These are phyloP conservation scores for Exophiala mesophila DNA, from an alignment of 2,329 filamentous ascomycete genomes.

Conservation along the genomic window DNA sequence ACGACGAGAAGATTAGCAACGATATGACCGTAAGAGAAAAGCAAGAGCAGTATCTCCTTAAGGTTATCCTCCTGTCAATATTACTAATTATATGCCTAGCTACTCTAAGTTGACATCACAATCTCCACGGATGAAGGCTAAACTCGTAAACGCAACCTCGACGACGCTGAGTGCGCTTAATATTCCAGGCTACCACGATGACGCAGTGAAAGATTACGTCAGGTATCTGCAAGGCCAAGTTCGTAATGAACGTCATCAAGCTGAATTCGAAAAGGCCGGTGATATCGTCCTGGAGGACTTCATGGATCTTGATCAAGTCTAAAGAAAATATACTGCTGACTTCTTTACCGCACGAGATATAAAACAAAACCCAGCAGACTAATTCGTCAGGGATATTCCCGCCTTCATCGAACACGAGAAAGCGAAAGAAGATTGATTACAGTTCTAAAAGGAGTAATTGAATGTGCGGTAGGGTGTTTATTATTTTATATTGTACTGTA, in stretches of 20 bases:
- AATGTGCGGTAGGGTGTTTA: not conserved
- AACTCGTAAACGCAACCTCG: not conserved
- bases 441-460: not conserved
- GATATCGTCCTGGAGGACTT: not conserved
- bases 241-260: not conserved
- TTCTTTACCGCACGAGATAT: slow-evolving; percentile 1
- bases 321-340: not conserved
- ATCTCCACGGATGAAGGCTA: not conserved
- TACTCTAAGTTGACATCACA: not conserved
- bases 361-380: not conserved
- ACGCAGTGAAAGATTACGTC: not conserved
- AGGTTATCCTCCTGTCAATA: slow-evolving; percentile 1
- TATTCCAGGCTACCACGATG: not conserved
- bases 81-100: not conserved
- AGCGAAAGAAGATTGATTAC: not conserved
- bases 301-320: not conserved
- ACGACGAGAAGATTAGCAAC: not conserved
- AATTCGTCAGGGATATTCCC: slow-evolving; percentile 1
- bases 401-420: not conserved
- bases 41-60: slow-evolving; percentile 1
- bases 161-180: not conserved
- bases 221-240: not conserved
- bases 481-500: too few relatives aligned
- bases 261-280: not conserved
- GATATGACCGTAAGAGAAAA: slow-evolving; percentile 1